These are phyloP conservation scores for Stereum hirsutum DNA, from an alignment of 1,284 basidiomycete genomes.

Conservation along the genomic window DNA sequence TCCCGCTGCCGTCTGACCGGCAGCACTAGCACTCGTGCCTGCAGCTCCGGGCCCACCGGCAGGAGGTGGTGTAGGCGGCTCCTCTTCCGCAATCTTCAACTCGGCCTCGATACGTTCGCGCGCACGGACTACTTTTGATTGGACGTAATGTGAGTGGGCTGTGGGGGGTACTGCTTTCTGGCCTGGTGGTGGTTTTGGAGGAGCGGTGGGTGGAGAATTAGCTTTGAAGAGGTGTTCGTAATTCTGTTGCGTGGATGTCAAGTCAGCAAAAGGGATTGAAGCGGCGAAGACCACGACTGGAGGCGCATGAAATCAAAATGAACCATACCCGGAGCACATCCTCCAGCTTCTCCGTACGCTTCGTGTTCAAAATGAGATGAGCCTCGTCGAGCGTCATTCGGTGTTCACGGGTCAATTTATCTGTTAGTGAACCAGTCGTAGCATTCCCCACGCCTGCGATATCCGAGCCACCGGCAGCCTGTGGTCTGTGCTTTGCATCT, in stretches of 20 bases:
- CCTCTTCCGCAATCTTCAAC: constrained; percentile 33
- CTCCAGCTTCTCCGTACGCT: constrained; percentile 67
- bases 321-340: constrained; percentile 60
- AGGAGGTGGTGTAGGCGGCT: constrained; percentile 12
- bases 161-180: constrained; percentile 26
- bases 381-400: constrained; percentile 97
- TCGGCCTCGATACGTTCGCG: constrained; percentile 93
- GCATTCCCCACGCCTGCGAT: constrained; percentile 67
- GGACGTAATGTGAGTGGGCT: constrained; percentile 84
- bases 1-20: no score
- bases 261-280: constrained; percentile 1
- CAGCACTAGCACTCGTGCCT: no score
- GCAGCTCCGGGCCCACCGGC: neutral
- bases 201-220: constrained; percentile 65
- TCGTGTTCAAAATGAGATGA: constrained; percentile 86
- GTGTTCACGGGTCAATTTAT: constrained; percentile 74
- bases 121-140: constrained; percentile 94
- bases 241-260: constrained; percentile 39
- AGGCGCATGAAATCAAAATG: neutral
- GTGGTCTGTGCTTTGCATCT: constrained; percentile 75
- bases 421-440: constrained; percentile 62
- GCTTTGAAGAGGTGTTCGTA: constrained; percentile 92
- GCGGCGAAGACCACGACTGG: neutral
- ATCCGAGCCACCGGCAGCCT: constrained; percentile 47
- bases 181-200: constrained; percentile 33